These are phyloP conservation scores for Pestalotiopsis fici DNA, from an alignment of 2,329 filamentous ascomycete species.

Conservation along the genomic window DNA sequence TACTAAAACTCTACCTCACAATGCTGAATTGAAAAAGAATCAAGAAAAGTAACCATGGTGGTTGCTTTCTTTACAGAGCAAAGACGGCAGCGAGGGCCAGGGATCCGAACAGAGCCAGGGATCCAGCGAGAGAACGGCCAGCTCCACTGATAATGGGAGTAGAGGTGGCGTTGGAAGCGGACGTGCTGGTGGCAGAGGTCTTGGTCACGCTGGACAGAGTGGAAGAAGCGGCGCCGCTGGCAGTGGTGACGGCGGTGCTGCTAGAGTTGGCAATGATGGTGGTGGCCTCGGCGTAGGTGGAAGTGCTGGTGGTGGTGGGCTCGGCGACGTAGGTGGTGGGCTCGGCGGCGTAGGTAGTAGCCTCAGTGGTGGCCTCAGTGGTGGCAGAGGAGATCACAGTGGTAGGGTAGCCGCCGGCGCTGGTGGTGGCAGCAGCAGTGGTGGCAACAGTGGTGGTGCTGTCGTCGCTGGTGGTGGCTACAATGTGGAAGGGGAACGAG, in stretches of 20 bases:
- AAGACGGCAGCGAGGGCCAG: neutral
- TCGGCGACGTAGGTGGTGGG: conserved; percentile 21
- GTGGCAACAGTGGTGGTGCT: conserved; percentile 1
- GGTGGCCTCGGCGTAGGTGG: conserved; percentile 25
- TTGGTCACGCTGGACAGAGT: conserved; percentile 21
- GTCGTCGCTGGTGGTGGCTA: conserved; percentile 24
- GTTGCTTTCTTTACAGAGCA: neutral
- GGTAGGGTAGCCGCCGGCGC: neutral
- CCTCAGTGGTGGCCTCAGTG: conserved; percentile 13
- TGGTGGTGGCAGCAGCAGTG: neutral
- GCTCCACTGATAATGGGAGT: neutral
- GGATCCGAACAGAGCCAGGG: neutral
- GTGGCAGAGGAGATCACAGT: neutral
- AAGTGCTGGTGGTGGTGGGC: conserved; percentile 26
- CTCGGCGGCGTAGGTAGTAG: conserved; percentile 23
- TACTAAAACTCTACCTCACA: neutral
- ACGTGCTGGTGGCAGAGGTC: conserved; percentile 17
- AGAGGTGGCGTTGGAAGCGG: conserved; percentile 4
- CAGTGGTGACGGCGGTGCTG: conserved; percentile 9
- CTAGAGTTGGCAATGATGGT: conserved; percentile 15
- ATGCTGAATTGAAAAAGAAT: neutral
- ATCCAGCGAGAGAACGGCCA: neutral
- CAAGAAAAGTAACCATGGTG: neutral
- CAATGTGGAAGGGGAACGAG: conserved; percentile 62
- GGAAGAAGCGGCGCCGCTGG: conserved; percentile 18